A percentile compares a stretch with the other conserved stretches of the same genome.
These are phyloP conservation scores for Mrakia gelida DNA, from an alignment of 768 basidiomycete genomes.

Conservation along the genomic window DNA sequence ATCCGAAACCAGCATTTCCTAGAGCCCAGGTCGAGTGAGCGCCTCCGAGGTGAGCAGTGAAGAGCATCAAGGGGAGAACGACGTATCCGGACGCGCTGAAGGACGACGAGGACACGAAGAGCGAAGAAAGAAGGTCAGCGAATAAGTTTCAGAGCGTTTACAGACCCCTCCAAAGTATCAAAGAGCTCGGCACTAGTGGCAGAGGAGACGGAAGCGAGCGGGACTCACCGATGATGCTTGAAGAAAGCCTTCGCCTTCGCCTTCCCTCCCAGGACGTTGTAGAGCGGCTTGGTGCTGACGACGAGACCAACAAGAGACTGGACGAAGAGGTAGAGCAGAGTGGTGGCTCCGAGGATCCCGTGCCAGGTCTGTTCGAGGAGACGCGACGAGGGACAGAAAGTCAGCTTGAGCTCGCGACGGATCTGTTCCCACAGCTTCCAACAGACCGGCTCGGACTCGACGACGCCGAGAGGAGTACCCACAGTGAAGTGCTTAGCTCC, in stretches of 20 bases:
- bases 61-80: neutral
- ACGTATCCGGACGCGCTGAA: constrained; percentile 14
- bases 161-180: no score
- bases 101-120: neutral
- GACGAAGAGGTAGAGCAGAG: neutral
- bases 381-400: neutral
- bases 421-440: neutral
- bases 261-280: constrained; percentile 13
- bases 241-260: constrained; percentile 11
- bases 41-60: constrained; percentile 18
- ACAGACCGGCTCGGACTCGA: neutral
- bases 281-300: constrained; percentile 1
- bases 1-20: neutral
- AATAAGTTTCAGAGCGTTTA: no score
- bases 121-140: no score
- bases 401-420: neutral
- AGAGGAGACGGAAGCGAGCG: neutral
- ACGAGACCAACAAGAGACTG: constrained; percentile 14
- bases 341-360: neutral
- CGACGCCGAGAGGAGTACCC: neutral
- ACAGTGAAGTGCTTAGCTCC: constrained; percentile 18
- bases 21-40: constrained; percentile 25
- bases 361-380: constrained; percentile 9
- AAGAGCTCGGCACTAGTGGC: no score
- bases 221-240: constrained; percentile 12